These are phyloP conservation scores for Syzygium aromaticum DNA, from an alignment of 345 rosid genomes.

Conservation along the genomic window DNA sequence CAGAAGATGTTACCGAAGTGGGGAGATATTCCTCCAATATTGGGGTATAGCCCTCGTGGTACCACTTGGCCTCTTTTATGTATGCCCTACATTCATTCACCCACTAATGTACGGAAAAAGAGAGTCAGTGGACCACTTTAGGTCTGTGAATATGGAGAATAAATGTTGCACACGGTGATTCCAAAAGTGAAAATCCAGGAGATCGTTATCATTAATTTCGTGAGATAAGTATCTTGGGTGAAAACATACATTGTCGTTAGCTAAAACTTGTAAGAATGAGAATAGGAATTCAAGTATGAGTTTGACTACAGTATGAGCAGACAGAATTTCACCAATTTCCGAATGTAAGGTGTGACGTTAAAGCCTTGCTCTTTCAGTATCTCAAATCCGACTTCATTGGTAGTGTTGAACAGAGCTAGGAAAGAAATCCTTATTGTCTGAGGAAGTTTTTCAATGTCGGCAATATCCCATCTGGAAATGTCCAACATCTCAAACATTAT, in stretches of 20 bases:
- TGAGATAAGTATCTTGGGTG: not conserved
- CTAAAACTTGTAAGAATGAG: not conserved
- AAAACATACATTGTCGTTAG: not conserved
- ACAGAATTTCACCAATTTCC: not conserved
- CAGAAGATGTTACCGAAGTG: not conserved
- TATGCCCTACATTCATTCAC: conserved; percentile 1
- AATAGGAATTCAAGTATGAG: not conserved
- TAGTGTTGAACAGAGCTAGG: conserved; percentile 8
- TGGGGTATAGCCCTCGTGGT: conserved; percentile 3
- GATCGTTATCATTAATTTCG: not conserved
- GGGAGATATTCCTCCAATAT: conserved; percentile 3
- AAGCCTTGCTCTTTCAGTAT: not conserved
- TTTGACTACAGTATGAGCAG: not conserved
- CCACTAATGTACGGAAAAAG: not conserved
- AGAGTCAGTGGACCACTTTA: not conserved
- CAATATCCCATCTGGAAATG: conserved; percentile 14
- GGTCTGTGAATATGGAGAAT: not conserved
- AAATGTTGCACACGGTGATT: not conserved
- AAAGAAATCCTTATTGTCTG: not conserved
- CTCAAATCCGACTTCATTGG: conserved; percentile 5
- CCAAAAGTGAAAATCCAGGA: not conserved
- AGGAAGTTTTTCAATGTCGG: conserved; percentile 14
- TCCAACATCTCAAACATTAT: not conserved
- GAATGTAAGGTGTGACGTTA: conserved; percentile 4
- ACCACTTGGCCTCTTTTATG: conserved; percentile 9